phyloP scores from a whole-genome alignment of 2,329 filamentous ascomycete genomes.

The Xylaria polymorpha region DNA sequence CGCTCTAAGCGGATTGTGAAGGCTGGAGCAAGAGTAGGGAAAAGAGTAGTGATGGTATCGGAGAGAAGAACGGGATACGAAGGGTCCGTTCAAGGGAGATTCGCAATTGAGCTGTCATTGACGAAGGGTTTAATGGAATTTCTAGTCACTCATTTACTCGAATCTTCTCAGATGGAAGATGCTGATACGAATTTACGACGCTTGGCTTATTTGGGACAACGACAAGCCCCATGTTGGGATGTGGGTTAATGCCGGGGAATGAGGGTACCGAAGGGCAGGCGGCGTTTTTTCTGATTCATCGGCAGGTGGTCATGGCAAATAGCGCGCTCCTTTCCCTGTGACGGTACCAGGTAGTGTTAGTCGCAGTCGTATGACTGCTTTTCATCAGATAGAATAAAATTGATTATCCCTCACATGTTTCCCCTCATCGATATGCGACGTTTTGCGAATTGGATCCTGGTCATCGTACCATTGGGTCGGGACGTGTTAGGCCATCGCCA shows the following conservation, averaged over 20 bases:
- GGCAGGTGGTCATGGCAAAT: constrained; percentile 24
- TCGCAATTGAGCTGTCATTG: neutral
- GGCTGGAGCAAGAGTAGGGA: neutral
- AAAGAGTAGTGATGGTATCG: neutral
- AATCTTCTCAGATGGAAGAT: neutral
- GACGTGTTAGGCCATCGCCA: constrained; percentile 17
- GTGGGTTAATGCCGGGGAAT: constrained; percentile 4
- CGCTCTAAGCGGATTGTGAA: constrained; percentile 26
- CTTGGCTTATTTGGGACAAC: neutral
- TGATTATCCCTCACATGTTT: constrained; percentile 4
- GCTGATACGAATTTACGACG: constrained; percentile 30
- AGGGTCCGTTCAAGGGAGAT: neutral
- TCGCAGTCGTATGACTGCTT: constrained; percentile 22
- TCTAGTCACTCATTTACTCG: constrained; percentile 26
- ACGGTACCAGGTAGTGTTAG: constrained; percentile 22
- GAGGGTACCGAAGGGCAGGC: constrained; percentile 11
- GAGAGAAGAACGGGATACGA: constrained; percentile 1
- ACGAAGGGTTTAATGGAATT: constrained; percentile 6
- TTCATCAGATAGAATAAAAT: constrained; percentile 32
- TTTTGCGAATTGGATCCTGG: constrained; percentile 8
- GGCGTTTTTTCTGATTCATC: constrained; percentile 28
- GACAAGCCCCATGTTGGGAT: constrained; percentile 13
- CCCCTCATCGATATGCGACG: neutral
- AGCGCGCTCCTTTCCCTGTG: constrained; percentile 31
- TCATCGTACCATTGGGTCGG: constrained; percentile 22